phyloP scores from a whole-genome alignment of 768 basidiomycete genomes.

The Podaxis sp. region DNA sequence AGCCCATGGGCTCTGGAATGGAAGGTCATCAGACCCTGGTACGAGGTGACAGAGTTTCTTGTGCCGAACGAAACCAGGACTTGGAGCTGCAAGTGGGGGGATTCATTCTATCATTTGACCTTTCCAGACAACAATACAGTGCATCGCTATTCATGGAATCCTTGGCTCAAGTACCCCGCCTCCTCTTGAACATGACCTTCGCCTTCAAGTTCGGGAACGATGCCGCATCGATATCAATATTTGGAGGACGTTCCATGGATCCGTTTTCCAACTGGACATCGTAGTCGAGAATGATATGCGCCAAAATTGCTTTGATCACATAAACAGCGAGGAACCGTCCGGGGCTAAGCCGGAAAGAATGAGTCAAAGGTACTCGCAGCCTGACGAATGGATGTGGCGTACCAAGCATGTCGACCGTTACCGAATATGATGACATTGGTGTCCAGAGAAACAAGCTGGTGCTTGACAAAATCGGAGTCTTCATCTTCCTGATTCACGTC shows the following conservation, averaged over 20 bases:
- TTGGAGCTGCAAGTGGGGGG: too few relatives aligned
- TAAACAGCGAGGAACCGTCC: conserved; percentile 41
- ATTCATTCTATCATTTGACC: too few relatives aligned
- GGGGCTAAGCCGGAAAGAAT: conserved; percentile 22
- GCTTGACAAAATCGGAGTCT: conserved; percentile 20
- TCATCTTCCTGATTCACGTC: conserved; percentile 25
- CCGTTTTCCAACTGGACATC: conserved; percentile 30
- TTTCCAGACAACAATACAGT: too few relatives aligned
- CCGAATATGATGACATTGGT: conserved; percentile 30
- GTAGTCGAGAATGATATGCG: conserved; percentile 37
- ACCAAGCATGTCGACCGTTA: conserved; percentile 32
- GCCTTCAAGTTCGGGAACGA: conserved; percentile 1
- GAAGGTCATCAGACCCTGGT: too few relatives aligned
- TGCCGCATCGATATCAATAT: background rate
- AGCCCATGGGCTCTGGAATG: too few relatives aligned
- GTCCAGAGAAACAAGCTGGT: conserved; percentile 28
- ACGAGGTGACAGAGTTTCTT: too few relatives aligned
- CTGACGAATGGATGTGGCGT: background rate
- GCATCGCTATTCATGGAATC: too few relatives aligned
- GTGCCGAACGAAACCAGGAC: too few relatives aligned
- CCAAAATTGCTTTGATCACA: conserved; percentile 37
- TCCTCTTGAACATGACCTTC: conserved; percentile 15
- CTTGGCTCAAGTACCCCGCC: background rate
- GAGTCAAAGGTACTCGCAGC: background rate
- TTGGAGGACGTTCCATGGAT: conserved; percentile 4